These are phyloP conservation scores for Epichloe aotearoae DNA, from an alignment of 2,329 filamentous ascomycete species.

Conservation along the genomic window DNA sequence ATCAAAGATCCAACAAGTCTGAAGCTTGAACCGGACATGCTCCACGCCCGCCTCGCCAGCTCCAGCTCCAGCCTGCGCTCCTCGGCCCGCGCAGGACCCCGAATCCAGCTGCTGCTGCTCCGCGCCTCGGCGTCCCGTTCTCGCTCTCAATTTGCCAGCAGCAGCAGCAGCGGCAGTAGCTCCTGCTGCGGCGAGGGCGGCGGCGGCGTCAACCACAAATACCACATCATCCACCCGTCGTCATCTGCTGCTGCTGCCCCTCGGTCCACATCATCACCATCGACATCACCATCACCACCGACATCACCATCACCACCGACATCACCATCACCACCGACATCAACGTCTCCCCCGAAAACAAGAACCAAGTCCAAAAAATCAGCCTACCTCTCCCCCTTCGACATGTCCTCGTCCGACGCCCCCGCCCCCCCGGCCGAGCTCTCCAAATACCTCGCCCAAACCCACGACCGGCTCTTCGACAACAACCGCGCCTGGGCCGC, in stretches of 20 bases:
- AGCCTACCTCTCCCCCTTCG: neutral
- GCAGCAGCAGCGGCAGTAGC: neutral
- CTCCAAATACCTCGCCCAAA: constrained; percentile 41
- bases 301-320: too few relatives aligned
- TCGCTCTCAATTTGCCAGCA: neutral
- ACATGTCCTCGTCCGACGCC: constrained; percentile 1
- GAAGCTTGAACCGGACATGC: too few relatives aligned
- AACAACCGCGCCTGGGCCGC: constrained; percentile 55
- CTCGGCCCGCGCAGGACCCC: neutral
- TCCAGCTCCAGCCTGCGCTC: too few relatives aligned
- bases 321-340: neutral
- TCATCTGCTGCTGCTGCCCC: neutral
- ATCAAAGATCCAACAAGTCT: too few relatives aligned
- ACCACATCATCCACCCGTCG: neutral
- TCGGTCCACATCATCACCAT: neutral
- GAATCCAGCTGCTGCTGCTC: neutral
- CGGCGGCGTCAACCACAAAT: neutral
- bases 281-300: neutral
- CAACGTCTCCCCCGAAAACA: neutral
- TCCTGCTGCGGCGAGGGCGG: neutral
- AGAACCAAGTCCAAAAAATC: too few relatives aligned
- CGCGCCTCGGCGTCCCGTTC: neutral
- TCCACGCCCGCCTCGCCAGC: too few relatives aligned
- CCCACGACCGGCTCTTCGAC: constrained; percentile 55
- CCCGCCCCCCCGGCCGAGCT: neutral